These are phyloP conservation scores for Rhynchospora pubera DNA, from an alignment of 176 grass and related monocot genomes.

Conservation along the genomic window DNA sequence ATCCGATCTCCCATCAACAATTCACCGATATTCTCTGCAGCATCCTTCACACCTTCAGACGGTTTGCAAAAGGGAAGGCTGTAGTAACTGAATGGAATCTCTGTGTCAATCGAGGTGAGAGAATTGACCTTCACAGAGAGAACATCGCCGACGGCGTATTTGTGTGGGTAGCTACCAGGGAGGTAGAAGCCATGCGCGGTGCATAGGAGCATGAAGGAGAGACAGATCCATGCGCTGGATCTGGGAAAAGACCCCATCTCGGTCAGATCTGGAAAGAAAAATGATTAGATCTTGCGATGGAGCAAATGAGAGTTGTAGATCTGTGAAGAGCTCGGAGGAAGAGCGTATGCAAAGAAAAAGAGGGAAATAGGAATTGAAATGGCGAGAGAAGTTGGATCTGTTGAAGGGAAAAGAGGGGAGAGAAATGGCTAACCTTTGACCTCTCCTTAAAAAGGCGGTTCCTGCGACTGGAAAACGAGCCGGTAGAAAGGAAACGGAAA, in stretches of 20 bases:
- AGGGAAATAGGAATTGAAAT: background rate
- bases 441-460: background rate
- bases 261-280: conserved; percentile 1
- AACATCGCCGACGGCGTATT: conserved; percentile 5
- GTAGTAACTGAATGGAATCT: conserved; percentile 47
- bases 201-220: background rate
- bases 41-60: conserved; percentile 33
- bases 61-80: conserved; percentile 42
- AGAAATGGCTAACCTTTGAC: background rate
- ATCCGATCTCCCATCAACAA: conserved; percentile 39
- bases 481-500: background rate
- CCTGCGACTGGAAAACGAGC: background rate
- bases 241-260: conserved; percentile 16
- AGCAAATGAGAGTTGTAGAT: background rate
- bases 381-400: background rate
- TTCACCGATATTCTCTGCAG: conserved; percentile 42
- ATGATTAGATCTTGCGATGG: conserved; percentile 3
- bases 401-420: background rate
- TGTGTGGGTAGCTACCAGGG: conserved; percentile 37
- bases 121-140: conserved; percentile 41
- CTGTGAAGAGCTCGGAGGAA: background rate
- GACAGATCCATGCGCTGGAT: conserved; percentile 15
- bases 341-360: too few relatives aligned
- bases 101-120: conserved; percentile 38
- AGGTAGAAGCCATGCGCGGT: conserved; percentile 33